Evolutionary conservation across 305 asterid species (phyloP).

Genomic region (Fraxinus nigra): DNA sequence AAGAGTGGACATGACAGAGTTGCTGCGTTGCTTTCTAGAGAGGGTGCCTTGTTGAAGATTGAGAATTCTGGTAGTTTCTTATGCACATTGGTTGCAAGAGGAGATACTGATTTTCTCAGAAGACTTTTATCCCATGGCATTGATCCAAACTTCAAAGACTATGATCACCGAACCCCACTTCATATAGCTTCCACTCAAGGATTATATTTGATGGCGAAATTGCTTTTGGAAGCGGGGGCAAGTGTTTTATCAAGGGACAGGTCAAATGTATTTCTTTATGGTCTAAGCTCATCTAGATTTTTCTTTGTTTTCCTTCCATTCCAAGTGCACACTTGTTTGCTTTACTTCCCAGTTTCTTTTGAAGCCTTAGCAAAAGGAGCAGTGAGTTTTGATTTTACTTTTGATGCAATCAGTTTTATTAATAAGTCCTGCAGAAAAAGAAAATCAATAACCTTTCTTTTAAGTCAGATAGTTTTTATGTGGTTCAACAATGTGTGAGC

Average conservation of each 20-base stretch:
- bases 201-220: slow-evolving; percentile 56
- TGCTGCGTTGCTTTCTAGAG: slow-evolving; percentile 53
- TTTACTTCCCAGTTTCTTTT: background rate
- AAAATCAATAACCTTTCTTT: background rate
- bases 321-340: background rate
- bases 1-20: slow-evolving; percentile 73
- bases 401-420: background rate
- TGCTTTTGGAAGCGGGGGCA: slow-evolving; percentile 76
- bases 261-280: slow-evolving; percentile 25
- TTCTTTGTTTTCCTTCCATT: background rate
- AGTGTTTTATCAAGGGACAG: slow-evolving; percentile 68
- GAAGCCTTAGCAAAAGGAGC: background rate
- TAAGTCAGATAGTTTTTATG: background rate
- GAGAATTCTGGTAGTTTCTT: slow-evolving; percentile 66
- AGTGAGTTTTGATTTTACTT: background rate
- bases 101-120: slow-evolving; percentile 72
- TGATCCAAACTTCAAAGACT: slow-evolving; percentile 68
- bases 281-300: background rate
- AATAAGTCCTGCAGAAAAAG: background rate
- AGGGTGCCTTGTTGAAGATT: slow-evolving; percentile 69
- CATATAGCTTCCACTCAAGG: slow-evolving; percentile 80
- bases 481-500: background rate
- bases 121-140: slow-evolving; percentile 58
- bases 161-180: slow-evolving; percentile 73
- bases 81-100: slow-evolving; percentile 64